These are phyloP conservation scores for Colletotrichum salicis DNA, from an alignment of 2,329 filamentous ascomycete species.

Conservation along the genomic window DNA sequence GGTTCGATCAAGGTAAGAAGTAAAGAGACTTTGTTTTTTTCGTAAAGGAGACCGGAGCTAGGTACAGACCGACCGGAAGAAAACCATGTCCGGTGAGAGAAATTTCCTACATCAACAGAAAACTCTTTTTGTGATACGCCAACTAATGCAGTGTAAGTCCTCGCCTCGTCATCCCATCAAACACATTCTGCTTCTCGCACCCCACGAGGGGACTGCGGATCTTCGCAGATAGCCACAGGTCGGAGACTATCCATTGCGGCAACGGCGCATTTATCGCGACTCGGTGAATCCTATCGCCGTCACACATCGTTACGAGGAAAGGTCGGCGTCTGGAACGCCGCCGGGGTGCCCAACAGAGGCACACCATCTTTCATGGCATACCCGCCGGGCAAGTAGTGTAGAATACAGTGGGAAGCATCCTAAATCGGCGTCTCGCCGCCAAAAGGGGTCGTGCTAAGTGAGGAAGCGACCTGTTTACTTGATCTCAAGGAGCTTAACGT, in stretches of 20 bases:
- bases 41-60: slow-evolving; percentile 28
- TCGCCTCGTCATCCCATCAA: slow-evolving; percentile 61
- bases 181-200: slow-evolving; percentile 51
- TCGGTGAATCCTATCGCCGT: slow-evolving; percentile 31
- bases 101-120: slow-evolving; percentile 39
- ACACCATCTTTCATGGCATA: slow-evolving; percentile 21
- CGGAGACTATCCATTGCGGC: slow-evolving; percentile 57
- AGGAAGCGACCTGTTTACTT: slow-evolving; percentile 65
- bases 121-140: slow-evolving; percentile 57
- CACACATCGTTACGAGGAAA: slow-evolving; percentile 37
- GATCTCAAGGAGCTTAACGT: slow-evolving; percentile 86
- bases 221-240: slow-evolving; percentile 57
- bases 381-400: slow-evolving; percentile 24
- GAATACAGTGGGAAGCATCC: slow-evolving; percentile 27
- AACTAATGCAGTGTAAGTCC: slow-evolving; percentile 61
- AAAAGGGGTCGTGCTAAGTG: slow-evolving; percentile 5
- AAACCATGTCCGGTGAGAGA: slow-evolving; percentile 31
- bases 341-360: slow-evolving; percentile 10
- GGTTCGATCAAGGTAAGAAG: background rate
- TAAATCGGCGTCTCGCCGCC: slow-evolving; percentile 27
- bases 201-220: slow-evolving; percentile 46
- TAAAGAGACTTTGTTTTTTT: slow-evolving; percentile 22
- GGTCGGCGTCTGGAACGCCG: slow-evolving; percentile 25
- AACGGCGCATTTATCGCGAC: slow-evolving; percentile 47
- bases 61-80: slow-evolving; percentile 34